Evolutionary conservation across 2,329 filamentous ascomycete genomes (phyloP).

Genomic region (Capronia coronata): DNA sequence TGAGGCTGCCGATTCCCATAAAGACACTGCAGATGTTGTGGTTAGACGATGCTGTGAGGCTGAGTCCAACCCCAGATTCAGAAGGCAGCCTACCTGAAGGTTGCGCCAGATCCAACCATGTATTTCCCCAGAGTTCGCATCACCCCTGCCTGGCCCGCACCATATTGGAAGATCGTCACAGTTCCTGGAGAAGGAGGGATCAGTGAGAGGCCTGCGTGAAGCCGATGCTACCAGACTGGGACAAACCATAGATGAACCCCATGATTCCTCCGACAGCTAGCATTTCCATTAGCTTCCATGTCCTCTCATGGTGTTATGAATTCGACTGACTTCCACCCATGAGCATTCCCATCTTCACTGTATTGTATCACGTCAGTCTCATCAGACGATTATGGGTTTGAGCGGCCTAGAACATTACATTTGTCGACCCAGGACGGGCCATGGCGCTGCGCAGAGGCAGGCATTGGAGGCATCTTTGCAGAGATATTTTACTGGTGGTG

Average conservation of each 20-base stretch:
- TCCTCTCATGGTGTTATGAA: conserved; percentile 1
- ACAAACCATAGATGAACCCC: conserved; percentile 89
- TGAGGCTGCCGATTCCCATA: conserved; percentile 97
- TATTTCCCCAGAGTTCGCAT: conserved; percentile 93
- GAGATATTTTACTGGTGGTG: not conserved
- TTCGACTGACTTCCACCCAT: conserved; percentile 86
- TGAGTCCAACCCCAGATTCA: not conserved
- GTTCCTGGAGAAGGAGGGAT: conserved; percentile 54
- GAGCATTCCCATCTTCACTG: conserved; percentile 97
- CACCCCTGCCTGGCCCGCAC: conserved; percentile 86
- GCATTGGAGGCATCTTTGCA: conserved; percentile 31
- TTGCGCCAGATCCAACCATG: conserved; percentile 90
- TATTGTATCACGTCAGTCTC: conserved; percentile 32
- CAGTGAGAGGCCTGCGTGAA: conserved; percentile 2
- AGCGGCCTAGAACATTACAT: conserved; percentile 44
- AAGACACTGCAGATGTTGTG: conserved; percentile 57
- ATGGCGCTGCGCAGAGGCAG: conserved; percentile 30
- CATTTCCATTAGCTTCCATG: conserved; percentile 24
- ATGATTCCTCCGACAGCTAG: conserved; percentile 91
- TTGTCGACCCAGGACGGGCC: conserved; percentile 67
- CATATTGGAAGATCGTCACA: conserved; percentile 91
- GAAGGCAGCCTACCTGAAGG: conserved; percentile 66
- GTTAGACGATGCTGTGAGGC: conserved; percentile 34
- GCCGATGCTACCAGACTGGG: not conserved
- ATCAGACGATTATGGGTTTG: not conserved